Evolutionary conservation across 2,329 filamentous ascomycete species (phyloP).

Genomic region (Xylariales sp.): DNA sequence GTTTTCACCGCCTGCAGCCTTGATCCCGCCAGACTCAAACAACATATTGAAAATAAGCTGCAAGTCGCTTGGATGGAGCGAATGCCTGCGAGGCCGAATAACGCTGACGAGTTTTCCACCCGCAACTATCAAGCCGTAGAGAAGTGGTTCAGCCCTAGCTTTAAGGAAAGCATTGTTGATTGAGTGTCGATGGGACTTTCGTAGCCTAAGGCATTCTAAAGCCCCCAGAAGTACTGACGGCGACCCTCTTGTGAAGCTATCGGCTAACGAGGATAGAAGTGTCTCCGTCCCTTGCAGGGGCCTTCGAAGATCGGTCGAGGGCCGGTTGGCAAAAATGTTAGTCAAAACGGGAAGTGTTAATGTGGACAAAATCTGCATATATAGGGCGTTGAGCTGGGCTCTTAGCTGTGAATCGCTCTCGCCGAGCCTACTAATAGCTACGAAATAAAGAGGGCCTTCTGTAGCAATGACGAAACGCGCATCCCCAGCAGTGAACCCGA

Average conservation of each 20-base stretch:
- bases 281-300: slow-evolving; percentile 92
- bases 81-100: slow-evolving; percentile 92
- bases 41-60: slow-evolving; percentile 99
- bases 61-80: slow-evolving; percentile 92
- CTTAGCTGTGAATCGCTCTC: slow-evolving; percentile 92
- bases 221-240: slow-evolving; percentile 89
- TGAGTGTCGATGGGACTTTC: slow-evolving; percentile 84
- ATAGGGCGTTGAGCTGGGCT: slow-evolving; percentile 89
- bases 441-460: slow-evolving; percentile 89
- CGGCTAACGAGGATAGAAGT: slow-evolving; percentile 88
- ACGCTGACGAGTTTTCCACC: slow-evolving; percentile 94
- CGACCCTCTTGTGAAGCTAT: slow-evolving; percentile 94
- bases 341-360: slow-evolving; percentile 88
- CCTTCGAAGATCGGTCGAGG: slow-evolving; percentile 91
- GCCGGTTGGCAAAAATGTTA: slow-evolving; percentile 87
- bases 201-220: slow-evolving; percentile 90
- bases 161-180: slow-evolving; percentile 92
- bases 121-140: slow-evolving; percentile 94
- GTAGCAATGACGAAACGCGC: slow-evolving; percentile 87
- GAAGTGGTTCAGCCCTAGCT: slow-evolving; percentile 77
- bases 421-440: slow-evolving; percentile 90
- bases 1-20: slow-evolving; percentile 90
- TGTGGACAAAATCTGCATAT: slow-evolving; percentile 98
- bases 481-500: slow-evolving; percentile 86
- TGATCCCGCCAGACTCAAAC: slow-evolving; percentile 92